Evolutionary conservation across 345 rosid genomes (phyloP), one percentile per base, ranked within the genome.

Genomic region (Aegle marmelos): DNA sequence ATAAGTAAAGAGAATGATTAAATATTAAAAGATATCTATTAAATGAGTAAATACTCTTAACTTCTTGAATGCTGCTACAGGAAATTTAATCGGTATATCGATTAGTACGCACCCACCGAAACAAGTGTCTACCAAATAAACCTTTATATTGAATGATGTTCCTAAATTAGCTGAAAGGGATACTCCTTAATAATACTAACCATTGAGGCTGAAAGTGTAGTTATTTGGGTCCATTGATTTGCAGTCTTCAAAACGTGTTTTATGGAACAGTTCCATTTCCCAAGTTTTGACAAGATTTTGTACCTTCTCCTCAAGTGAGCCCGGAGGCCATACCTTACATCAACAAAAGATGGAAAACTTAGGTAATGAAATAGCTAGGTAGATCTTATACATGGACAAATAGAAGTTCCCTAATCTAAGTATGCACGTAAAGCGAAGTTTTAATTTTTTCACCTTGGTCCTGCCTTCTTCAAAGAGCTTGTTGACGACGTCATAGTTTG

Each of bases 211-310:
- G 69, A 75, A 72, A 25, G 86, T 83, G 53, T 80, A 85, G 2
- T 79, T 88, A 19, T 62, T 75, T 7, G 76, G 79, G 77, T 89
- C 83, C 48, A 85, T 34, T 21, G 86, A 68, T 62, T 87, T 91
- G 36, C 27, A 74, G 68, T 91, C 91, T 21, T 79, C 76, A 73
- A 73, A 73, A 69, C 41, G 19, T 19, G 78, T 70, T 58, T 91
- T 91, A 76, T 87, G 77, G 71, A 91, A 87, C 73, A 89, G 50
- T 62, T 91, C 93, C 93, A 89, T 91, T 69, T 91, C 93, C 92
- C 90, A 91, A 54, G 93, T 87, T 86, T 89, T 89, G 21, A 91
- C 81, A 13, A 89, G 89, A 80, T 91, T 87, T 78, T 91, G 95
- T 13, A 91, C 89, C 71, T 84, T 81, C 71, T 91, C 90, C 75